These are phyloP conservation scores for Alternaria viburni DNA, from an alignment of 2,329 filamentous ascomycete species.

Conservation along the genomic window DNA sequence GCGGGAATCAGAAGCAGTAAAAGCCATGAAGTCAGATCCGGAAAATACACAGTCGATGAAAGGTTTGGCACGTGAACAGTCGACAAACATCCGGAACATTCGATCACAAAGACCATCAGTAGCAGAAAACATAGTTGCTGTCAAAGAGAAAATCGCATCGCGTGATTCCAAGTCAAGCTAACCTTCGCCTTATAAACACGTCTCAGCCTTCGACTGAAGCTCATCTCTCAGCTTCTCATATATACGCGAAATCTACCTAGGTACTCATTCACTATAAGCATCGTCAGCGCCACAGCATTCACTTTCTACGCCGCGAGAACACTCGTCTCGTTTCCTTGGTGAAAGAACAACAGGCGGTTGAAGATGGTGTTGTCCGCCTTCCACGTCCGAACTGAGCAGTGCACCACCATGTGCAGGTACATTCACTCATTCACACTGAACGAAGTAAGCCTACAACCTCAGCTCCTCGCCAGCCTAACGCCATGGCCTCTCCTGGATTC, in stretches of 20 bases:
- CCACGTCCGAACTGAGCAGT: neutral
- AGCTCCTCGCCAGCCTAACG: neutral
- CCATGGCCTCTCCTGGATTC: neutral
- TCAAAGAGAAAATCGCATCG: neutral
- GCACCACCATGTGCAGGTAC: neutral
- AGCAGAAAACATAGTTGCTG: neutral
- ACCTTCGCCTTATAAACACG: neutral
- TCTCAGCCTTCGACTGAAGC: neutral
- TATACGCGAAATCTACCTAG: neutral
- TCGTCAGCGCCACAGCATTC: neutral
- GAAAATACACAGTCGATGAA: neutral
- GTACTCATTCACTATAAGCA: neutral
- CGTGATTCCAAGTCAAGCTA: neutral
- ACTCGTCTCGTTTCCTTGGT: neutral
- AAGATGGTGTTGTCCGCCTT: neutral
- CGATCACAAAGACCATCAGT: neutral
- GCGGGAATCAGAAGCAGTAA: neutral
- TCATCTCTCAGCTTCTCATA: neutral
- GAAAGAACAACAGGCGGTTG: neutral
- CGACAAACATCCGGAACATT: neutral
- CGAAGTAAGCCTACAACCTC: neutral
- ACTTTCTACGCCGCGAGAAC: neutral
- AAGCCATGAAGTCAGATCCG: rapidly evolving
- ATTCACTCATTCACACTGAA: neutral
- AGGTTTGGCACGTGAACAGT: neutral